A percentile compares a stretch with the other conserved stretches of the same genome.
Conservation (phyloP, 805 yeast genomes). For the Tetrapisispora iriomotensis region DNA sequence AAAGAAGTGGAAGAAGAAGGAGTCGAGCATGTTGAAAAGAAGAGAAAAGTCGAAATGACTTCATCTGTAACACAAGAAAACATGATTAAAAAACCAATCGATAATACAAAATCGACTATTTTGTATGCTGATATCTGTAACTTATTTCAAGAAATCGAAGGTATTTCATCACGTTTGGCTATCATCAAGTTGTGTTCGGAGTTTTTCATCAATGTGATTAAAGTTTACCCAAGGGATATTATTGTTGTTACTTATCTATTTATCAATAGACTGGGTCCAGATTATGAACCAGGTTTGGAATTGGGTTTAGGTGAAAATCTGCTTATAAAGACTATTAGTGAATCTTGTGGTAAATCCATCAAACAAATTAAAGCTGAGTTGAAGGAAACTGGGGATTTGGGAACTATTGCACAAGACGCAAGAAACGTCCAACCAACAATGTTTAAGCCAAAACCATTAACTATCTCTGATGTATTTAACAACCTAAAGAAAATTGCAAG, state of each 20-base stretch:
- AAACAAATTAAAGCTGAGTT: slow-evolving; percentile 65
- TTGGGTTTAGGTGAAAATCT: slow-evolving; percentile 89
- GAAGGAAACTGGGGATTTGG: slow-evolving; percentile 79
- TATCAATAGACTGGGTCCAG: slow-evolving; percentile 88
- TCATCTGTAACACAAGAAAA: background rate
- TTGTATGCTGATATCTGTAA: slow-evolving; percentile 38
- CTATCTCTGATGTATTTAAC: slow-evolving; percentile 61
- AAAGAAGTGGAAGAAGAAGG: background rate
- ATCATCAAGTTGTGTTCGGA: slow-evolving; percentile 68
- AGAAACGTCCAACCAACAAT: slow-evolving; percentile 81
- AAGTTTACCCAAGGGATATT: slow-evolving; percentile 43
- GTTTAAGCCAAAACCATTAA: slow-evolving; percentile 83
- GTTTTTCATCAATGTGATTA: slow-evolving; percentile 56
- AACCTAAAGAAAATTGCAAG: slow-evolving; percentile 69
- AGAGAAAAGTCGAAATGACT: background rate
- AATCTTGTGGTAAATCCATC: slow-evolving; percentile 74
- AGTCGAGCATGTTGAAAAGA: background rate
- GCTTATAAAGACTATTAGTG: slow-evolving; percentile 78
- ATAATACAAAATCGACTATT: slow-evolving; percentile 12
- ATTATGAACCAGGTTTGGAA: slow-evolving; percentile 81
- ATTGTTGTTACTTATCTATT: slow-evolving; percentile 71
- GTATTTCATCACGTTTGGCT: slow-evolving; percentile 72
- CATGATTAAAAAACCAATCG: background rate
- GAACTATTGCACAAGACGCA: slow-evolving; percentile 76
- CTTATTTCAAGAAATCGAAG: slow-evolving; percentile 69